These are phyloP conservation scores for Macroventuria anomochaeta DNA, from an alignment of 2,329 filamentous ascomycete species.

Conservation along the genomic window DNA sequence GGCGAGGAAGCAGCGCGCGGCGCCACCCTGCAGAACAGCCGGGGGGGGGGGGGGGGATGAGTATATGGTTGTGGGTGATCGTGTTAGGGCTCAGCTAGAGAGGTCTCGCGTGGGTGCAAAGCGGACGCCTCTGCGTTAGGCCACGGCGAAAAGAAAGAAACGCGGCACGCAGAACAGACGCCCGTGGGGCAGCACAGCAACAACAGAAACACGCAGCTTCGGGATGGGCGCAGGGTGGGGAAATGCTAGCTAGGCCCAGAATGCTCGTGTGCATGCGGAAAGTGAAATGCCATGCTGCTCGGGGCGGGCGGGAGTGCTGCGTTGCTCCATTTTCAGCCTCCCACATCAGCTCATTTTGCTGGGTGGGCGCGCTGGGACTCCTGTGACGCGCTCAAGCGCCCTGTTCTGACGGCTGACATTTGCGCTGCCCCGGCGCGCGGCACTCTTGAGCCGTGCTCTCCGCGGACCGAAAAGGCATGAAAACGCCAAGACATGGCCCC, in stretches of 20 bases:
- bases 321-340: neutral
- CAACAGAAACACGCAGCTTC: neutral
- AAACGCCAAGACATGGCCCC: constrained; percentile 6
- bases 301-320: neutral
- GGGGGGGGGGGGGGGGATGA: neutral
- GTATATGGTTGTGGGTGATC: neutral
- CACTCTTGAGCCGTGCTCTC: too few relatives aligned
- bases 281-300: constrained; percentile 8
- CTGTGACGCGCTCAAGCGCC: too few relatives aligned
- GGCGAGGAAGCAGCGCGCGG: neutral
- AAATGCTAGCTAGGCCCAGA: constrained; percentile 4
- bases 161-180: neutral
- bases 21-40: constrained; percentile 9
- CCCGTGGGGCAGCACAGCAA: neutral
- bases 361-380: too few relatives aligned
- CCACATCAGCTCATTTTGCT: neutral
- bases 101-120: neutral
- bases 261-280: constrained; percentile 9
- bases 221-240: constrained; percentile 7
- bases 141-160: constrained; percentile 8
- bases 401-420: too few relatives aligned
- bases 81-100: neutral
- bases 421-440: too few relatives aligned
- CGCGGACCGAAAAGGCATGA: too few relatives aligned
- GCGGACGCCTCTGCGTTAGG: constrained; percentile 15